Evolutionary conservation across 2,329 filamentous ascomycete species (phyloP), one percentile per base, ranked within the genome.

Genomic region (Ophiostoma pallidulum): DNA sequence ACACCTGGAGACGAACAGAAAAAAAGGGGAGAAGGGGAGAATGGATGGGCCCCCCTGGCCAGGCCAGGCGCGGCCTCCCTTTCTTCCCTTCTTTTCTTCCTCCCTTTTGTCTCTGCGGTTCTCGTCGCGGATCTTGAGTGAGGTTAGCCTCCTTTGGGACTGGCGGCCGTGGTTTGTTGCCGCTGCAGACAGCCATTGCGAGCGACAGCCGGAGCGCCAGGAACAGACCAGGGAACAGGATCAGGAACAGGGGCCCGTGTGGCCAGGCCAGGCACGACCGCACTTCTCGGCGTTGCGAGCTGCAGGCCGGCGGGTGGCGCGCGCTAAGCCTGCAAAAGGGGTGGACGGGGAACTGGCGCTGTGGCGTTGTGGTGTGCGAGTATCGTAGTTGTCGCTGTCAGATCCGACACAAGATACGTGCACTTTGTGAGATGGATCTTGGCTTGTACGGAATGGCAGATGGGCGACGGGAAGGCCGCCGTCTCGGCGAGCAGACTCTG

Each of bases 121-220:
- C 10, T 10, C 24, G 5, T 5, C 42, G 42, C 42, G 48, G 48
- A n/a, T 49, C 48, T 49, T 45, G 47, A 49, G 37, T 42, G 37
- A 38, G 42, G 37, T 31, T 46, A 42, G 37, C 38, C 41, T 41
- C 16, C 26, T 49, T 49, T 49, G 24, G 48, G 48, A 45, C 42
- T 50, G 48, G 43, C 39, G 48, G 38, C 48, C 43, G 39, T 45
- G 32, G 36, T 36, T 44, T 45, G 41, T 31, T 42, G 32, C 45
- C 37, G 22, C 38, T 3, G 24, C n/a, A 20, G 22, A 47, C 32
- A 36, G 41, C 32, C 20, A 36, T 10, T 36, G 13, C 29, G 16
- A 18, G 33, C 37, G 42, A 29, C 42, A 37, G 29, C 42, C 26
- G 28, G 22, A 35, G 44, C 37, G 44, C 44, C 44, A 47, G 44